These are phyloP conservation scores for Tulasnella sp. DNA, from an alignment of 768 basidiomycete genomes.

Conservation along the genomic window DNA sequence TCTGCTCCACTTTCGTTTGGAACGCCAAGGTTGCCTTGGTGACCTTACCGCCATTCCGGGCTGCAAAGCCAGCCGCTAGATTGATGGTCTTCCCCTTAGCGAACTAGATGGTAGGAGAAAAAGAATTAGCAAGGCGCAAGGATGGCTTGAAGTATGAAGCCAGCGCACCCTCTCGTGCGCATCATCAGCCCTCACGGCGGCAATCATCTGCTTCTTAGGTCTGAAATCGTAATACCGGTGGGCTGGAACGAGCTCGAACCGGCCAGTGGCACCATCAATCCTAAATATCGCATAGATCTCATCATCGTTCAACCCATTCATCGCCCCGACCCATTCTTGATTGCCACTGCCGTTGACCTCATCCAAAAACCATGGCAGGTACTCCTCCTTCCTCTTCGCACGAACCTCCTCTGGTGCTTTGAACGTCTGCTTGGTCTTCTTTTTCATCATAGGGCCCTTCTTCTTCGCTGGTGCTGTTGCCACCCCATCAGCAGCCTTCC, in stretches of 20 bases:
- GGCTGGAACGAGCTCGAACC: conserved; percentile 80
- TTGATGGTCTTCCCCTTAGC: background rate
- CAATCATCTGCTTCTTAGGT: conserved; percentile 64
- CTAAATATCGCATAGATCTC: conserved; percentile 69
- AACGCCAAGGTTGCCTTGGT: conserved; percentile 3
- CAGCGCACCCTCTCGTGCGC: conserved; percentile 53
- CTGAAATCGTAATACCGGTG: conserved; percentile 91
- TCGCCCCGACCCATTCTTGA: conserved; percentile 70
- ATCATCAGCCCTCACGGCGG: conserved; percentile 50
- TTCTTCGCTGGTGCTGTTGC: conserved; percentile 27
- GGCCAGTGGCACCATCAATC: conserved; percentile 52
- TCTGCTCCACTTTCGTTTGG: conserved; percentile 6
- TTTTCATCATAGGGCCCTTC: conserved; percentile 61
- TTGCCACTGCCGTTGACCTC: conserved; percentile 43
- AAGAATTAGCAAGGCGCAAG: too few relatives aligned
- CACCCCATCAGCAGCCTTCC: conserved; percentile 12
- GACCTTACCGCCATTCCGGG: conserved; percentile 9
- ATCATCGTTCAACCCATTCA: conserved; percentile 58
- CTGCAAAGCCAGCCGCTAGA: background rate
- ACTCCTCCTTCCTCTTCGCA: conserved; percentile 72
- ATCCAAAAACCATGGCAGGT: conserved; percentile 89
- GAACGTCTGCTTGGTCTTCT: conserved; percentile 75
- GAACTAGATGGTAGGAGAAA: background rate
- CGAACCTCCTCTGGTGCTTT: conserved; percentile 65
- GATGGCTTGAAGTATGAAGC: background rate